These are phyloP conservation scores for Dictyostelium brefeldianum DNA, from an alignment of 78 protist species.

Conservation along the genomic window DNA sequence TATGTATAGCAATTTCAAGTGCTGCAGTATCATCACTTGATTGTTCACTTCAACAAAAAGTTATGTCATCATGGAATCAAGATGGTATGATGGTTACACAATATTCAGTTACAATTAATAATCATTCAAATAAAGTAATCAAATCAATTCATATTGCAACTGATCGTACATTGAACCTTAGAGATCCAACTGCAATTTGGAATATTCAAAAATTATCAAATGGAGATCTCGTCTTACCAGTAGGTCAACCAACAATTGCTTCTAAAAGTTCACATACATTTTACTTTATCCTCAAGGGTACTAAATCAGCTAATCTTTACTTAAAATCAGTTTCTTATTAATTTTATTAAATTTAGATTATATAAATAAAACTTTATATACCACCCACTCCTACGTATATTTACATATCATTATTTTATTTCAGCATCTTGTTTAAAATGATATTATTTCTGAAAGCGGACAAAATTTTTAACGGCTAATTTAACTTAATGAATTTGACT, in stretches of 20 bases:
- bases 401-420: no score
- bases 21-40: neutral
- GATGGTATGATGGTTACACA: neutral
- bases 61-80: neutral
- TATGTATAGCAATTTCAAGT: neutral
- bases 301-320: neutral
- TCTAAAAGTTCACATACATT: neutral
- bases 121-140: neutral
- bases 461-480: no score
- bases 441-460: no score
- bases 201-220: slow-evolving; percentile 16
- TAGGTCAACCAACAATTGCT: neutral
- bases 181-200: slow-evolving; percentile 32
- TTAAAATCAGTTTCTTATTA: neutral
- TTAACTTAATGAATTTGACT: no score
- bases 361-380: no score
- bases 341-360: no score
- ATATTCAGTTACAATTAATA: slow-evolving; percentile 15
- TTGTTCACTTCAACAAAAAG: neutral
- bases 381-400: no score
- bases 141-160: slow-evolving; percentile 10
- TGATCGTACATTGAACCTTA: slow-evolving; percentile 8
- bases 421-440: no score
- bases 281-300: neutral
- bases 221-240: slow-evolving; percentile 4